Base-by-base conservation (phyloP, 257 asterid genomes). In the Anisodus acutangulus region DNA sequence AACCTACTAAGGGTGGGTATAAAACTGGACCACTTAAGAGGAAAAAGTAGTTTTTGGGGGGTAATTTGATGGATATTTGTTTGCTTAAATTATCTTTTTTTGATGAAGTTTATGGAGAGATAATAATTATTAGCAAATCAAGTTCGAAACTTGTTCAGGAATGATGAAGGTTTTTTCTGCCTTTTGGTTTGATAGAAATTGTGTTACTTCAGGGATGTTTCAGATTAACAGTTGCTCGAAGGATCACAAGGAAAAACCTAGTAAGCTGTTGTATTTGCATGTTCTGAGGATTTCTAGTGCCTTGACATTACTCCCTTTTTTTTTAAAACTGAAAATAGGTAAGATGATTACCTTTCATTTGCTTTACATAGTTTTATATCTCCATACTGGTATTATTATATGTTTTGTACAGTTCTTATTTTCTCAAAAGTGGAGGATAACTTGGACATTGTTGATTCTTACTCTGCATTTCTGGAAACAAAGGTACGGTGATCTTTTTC, bases 1-100 rank as follows among this genome's bases (percentile, higher is more conserved):
- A 94, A 88, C 98, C 97, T 60, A 93, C 98, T 10, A 94, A 95
- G 85, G 55, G 90, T 85, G 98, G 98, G 80, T 94, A 92, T 90
- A 95, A 95, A 92, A 94, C 97, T 57, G 94, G 94, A 3, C 88
- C 90, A 5, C 93, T 87, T 3, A 95, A 90, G 93, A 92, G 87
- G 88, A 93, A 87, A 86, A 91, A 86, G 80, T 91, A 89, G 84
- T 82, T 35, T 13, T 37, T 17, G 16, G n/a, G 37, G 68, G 43
- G 7, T 8, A 10, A 8, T 80, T 85, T 22, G 11, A 80, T 16
- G 83, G 83, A 62, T 62, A 10, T 2, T 45, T 39, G 6, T 11
- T 60, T 60, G 74, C 16, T 12, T 0, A 45, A 17, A 58, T 49
- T 74, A 49, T 0, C 12, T 1, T 22, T 76, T 51, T 37, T 11